phyloP scores from a whole-genome alignment of 2,329 filamentous ascomycete genomes.

The Colletotrichum destructivum region DNA sequence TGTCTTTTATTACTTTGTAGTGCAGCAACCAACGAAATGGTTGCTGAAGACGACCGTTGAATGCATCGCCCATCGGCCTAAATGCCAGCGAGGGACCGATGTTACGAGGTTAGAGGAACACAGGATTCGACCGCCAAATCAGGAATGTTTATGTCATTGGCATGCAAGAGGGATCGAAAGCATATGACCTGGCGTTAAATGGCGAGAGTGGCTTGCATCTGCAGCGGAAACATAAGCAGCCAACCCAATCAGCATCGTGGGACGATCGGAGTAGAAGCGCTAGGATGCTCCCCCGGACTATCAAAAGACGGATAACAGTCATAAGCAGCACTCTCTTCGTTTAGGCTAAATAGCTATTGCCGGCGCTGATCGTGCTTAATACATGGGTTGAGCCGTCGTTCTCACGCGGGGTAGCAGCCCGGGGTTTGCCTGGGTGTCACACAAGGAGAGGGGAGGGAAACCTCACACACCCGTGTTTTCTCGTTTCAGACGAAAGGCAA shows the following conservation, averaged over 20 bases:
- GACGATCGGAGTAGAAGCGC: conserved; percentile 2
- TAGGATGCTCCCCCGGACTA: conserved; percentile 3
- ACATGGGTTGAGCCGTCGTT: conserved; percentile 11
- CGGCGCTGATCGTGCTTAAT: conserved; percentile 15
- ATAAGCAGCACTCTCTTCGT: neutral
- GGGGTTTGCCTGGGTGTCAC: neutral
- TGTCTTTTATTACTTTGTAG: neutral
- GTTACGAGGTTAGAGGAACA: too few species aligned
- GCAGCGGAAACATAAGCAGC: neutral
- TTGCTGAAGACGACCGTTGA: too few species aligned
- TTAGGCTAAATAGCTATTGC: conserved; percentile 41
- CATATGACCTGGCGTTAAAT: neutral
- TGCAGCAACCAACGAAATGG: neutral
- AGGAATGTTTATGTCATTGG: neutral
- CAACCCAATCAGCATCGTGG: conserved; percentile 6
- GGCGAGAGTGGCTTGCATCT: neutral
- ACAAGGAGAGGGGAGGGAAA: conserved; percentile 1
- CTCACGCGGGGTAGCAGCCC: conserved; percentile 26
- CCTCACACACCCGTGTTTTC: neutral
- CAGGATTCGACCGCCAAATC: neutral
- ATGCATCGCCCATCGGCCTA: conserved; percentile 4
- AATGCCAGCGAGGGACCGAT: neutral
- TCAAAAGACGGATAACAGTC: conserved; percentile 24
- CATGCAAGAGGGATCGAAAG: neutral
- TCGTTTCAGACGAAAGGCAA: conserved; percentile 4